Evolutionary conservation across 345 rosid genomes (phyloP), one percentile per base, ranked within the genome.

Genomic region (Nephelium lappaceum): DNA sequence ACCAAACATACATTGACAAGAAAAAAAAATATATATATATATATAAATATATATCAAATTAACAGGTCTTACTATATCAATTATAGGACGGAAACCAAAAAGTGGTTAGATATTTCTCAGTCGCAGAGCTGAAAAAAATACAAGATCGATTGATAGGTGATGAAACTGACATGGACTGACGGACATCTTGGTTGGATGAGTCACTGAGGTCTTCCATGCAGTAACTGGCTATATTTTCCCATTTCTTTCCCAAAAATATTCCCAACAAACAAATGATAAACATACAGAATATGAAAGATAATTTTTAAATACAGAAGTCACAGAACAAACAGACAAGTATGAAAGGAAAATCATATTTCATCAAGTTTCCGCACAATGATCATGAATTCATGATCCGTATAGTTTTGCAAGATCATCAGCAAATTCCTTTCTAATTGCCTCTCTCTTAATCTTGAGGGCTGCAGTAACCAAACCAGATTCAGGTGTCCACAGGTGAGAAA

Each of bases 381-480:
- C 23, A 65, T 16, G 21, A 31, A 12, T 69, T 53, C 66, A 88
- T 63, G 79, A 85, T 66, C 86, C 81, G 80, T 96, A 96, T 71
- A 96, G 74, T 82, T 88, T 85, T 27, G 90, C 80, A 78, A 94
- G 98, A 14, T 92, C 94, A 36, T 92, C 93, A 12, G 93, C 87
- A 83, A 85, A 94, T 57, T 92, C 89, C 80, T 86, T 93, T 81
- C 88, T 93, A 53, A 94, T 83, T 55, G 83, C 85, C 75, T 95
- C 97, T 84, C 98, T 89, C 91, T 95, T 95, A 77, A 94, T 82
- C 97, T 94, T 95, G 71, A 95, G 86, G 69, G 99, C 99, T 71
- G 97, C 96, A 8, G 99, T 96, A 39, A 91, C 97, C 38, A 96
- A 86, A 10, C 99, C 98, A n/a, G 95, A 81, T 68, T 94, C 98